Evolutionary conservation across 2,329 filamentous ascomycete genomes (phyloP), one percentile per base, ranked within the genome.

Genomic region (Colletotrichum limetticola): DNA sequence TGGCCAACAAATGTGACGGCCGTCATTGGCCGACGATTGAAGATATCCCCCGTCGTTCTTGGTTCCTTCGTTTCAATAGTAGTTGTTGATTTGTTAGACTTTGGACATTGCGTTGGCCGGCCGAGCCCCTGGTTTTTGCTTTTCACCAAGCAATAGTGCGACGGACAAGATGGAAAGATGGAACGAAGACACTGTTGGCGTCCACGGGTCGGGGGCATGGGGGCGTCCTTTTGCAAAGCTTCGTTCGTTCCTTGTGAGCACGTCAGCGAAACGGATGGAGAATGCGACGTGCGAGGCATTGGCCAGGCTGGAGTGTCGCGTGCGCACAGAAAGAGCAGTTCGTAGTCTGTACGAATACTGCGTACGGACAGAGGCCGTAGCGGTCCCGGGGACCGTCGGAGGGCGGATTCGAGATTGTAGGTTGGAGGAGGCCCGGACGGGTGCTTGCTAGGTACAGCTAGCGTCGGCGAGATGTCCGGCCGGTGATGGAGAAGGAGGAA

Each of bases 401-500:
- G 32, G 55, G 55, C 55, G 71, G 67, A 26, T 56, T 42, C 37
- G 37, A 42, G 14, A 42, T 42, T 71, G n/a, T 37, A 63, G 68
- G 67, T 71, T 52, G 53, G 62, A 71, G 68, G 67, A 74, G 66
- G 22, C 46, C 52, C 55, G 59, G 70, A 65, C 28, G 60, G 66
- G 22, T 60, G 22, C 30, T 24, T 56, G 35, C 70, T 70, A 37
- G 66, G 56, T 70, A 32, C 14, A 65, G 70, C 59, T 72, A 72
- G 70, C 60, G 66, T 72, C 71, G 71, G 67, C 42, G 58, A 63
- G 68, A 57, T 74, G 71, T 71, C 71, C 67, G 67, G 62, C 59
- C 62, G 58, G 61, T 26, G 68, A 62, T 57, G 71, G 62, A 55
- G 46, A 59, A 64, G 19, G 37, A 42, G 37, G 37, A 16, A 16